Base-by-base conservation (phyloP, 202 grass and related monocot species). In the Brachypodium distachyon region DNA sequence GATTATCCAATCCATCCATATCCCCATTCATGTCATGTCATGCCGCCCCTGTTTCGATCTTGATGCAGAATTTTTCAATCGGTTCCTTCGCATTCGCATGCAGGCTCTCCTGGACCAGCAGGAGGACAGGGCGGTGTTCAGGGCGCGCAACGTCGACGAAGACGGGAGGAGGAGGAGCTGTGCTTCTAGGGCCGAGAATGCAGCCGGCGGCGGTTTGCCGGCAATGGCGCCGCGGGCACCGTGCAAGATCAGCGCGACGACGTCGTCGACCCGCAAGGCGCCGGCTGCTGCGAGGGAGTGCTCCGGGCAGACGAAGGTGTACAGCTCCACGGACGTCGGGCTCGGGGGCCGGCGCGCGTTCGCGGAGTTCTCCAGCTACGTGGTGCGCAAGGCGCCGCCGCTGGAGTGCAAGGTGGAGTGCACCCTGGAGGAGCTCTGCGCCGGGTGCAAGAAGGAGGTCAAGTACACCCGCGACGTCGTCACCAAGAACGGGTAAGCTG, bases 401-500 rank as follows among this genome's bases (percentile, higher is more conserved):
- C 55, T 80, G 49, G 94, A 97, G 75, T 85, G 83, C 37, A 86
- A 79, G 78, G 78, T 97, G 16, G 91, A 97, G 88, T 97, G 88
- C 86, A 91, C 91, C 23, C 94, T 97, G 12, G 91, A 97, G 91
- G 94, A 97, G 61, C 84, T 97, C 74, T 89, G 67, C 80, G 40
- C 11, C 63, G 94, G 94, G 6, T 90, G 91, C 94, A 86, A 55
- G 67, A 97, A 94, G 88, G 94, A 97, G 78, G 83, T 92, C 32
- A 88, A 81, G 48, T 91, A 90, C 79, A 86, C 68, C 3, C 84
- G 94, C 70, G 79, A 94, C 73, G 83, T 75, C 71, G 82, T 94
- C 86, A 81, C 81, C 76, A 91, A 85, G 80, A 97, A 93, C 72
- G 94, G 94, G 94, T 97, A 87, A 79, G 80, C 85, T 49, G 80